These are phyloP conservation scores for Penicillium mononematosum DNA, from an alignment of 495 filamentous ascomycete species.

Conservation along the genomic window DNA sequence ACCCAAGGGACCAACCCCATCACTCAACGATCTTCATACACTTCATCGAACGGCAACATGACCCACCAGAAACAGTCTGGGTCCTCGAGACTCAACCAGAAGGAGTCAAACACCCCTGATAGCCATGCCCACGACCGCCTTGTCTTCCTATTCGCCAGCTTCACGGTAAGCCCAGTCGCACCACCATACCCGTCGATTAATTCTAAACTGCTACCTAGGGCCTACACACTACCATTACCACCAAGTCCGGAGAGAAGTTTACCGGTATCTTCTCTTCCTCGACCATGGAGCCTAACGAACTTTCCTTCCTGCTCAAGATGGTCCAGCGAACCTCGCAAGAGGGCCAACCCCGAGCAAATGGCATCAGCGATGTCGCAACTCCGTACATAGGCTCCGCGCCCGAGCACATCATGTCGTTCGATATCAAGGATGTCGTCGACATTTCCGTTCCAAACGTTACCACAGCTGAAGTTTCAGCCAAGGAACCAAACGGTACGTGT, in stretches of 20 bases:
- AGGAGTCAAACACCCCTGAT: conserved; percentile 58
- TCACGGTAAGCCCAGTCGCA: conserved; percentile 53
- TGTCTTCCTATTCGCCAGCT: conserved; percentile 60
- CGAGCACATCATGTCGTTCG: conserved; percentile 74
- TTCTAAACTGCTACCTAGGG: conserved; percentile 52
- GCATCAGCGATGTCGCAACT: conserved; percentile 46
- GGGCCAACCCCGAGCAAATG: conserved; percentile 55
- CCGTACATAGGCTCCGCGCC: conserved; percentile 61
- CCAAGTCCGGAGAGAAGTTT: conserved; percentile 70
- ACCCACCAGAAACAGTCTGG: conserved; percentile 42
- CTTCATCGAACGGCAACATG: conserved; percentile 55
- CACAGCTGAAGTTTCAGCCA: conserved; percentile 48
- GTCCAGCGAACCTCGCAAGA: conserved; percentile 60
- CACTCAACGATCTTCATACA: conserved; percentile 55
- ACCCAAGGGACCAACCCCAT: conserved; percentile 63
- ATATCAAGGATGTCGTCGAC: conserved; percentile 72
- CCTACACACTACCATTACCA: conserved; percentile 61
- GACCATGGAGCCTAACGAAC: conserved; percentile 55
- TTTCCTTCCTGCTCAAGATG: conserved; percentile 77
- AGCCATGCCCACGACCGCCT: conserved; percentile 65
- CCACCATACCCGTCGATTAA: conserved; percentile 15
- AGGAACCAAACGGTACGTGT: conserved; percentile 66
- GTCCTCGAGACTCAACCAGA: conserved; percentile 40
- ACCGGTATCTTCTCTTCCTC: conserved; percentile 67
- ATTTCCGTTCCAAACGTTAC: conserved; percentile 59